Conservation (phyloP, 345 rosid genomes). For the Eucalyptus brandiana region DNA sequence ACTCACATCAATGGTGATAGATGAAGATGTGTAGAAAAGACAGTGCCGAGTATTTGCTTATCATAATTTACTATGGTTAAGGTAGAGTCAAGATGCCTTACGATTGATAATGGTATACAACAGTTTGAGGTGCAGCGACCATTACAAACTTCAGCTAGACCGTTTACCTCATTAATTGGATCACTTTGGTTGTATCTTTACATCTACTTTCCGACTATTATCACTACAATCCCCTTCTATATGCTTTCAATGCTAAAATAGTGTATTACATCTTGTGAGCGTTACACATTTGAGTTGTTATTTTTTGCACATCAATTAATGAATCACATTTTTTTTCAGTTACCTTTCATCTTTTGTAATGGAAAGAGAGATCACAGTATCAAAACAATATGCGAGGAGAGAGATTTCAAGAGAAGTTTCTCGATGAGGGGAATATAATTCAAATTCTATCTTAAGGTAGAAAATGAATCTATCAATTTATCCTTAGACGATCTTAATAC, state of each 20-base stretch:
- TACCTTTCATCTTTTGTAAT: neutral
- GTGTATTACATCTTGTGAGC: neutral
- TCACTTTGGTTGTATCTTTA: neutral
- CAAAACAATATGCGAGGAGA: neutral
- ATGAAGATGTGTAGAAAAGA: neutral
- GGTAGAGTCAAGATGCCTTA: neutral
- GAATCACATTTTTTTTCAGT: neutral
- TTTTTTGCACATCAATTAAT: neutral
- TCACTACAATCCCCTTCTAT: rapidly evolving
- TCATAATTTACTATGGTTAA: neutral
- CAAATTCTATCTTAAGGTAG: neutral
- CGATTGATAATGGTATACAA: neutral
- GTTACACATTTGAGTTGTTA: neutral
- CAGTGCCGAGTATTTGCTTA: neutral
- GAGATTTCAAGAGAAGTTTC: neutral
- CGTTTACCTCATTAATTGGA: neutral
- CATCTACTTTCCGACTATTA: neutral
- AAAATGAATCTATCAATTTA: neutral
- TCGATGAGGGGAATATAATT: neutral
- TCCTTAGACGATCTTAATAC: neutral
- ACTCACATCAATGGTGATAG: neutral
- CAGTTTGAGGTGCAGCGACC: neutral
- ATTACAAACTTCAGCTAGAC: neutral
- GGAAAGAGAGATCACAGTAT: neutral
- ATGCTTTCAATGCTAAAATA: neutral